phyloP scores from a whole-genome alignment of 2,329 filamentous ascomycete genomes.

The Leptodontidium sp. region DNA sequence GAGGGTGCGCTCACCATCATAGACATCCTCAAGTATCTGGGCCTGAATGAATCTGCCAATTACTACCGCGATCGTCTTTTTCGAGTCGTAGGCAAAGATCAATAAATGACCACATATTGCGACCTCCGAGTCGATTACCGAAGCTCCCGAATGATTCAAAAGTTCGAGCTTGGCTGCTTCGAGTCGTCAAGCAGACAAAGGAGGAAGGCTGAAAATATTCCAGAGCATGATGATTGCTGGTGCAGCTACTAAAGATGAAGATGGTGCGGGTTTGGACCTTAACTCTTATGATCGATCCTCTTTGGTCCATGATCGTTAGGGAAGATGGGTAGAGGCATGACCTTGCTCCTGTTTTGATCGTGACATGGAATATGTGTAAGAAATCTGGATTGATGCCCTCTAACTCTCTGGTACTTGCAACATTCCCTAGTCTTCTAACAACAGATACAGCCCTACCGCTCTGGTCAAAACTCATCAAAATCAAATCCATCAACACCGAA shows the following conservation, averaged over 20 bases:
- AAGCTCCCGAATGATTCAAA: not conserved
- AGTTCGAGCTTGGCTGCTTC: not conserved
- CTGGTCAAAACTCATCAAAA: too few species aligned
- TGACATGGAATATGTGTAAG: not conserved
- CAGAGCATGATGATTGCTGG: slow-evolving; percentile 4
- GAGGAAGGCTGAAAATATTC: not conserved
- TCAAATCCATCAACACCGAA: not conserved
- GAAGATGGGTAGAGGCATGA: not conserved
- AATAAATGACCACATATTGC: too few species aligned
- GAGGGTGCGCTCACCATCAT: slow-evolving; percentile 19
- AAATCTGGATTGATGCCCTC: not conserved
- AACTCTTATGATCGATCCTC: not conserved
- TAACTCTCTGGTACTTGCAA: not conserved
- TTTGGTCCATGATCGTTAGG: not conserved
- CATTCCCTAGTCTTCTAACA: not conserved
- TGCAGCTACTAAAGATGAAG: not conserved
- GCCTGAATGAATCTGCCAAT: not conserved
- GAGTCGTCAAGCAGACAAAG: not conserved
- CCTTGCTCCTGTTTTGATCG: not conserved
- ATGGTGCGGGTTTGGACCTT: not conserved
- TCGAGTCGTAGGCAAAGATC: not conserved
- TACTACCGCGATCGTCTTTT: slow-evolving; percentile 10
- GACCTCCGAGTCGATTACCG: too few species aligned
- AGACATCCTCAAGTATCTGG: slow-evolving; percentile 18
- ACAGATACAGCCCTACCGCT: not conserved